Evolutionary conservation across 805 yeast species (phyloP), one percentile per base, ranked within the genome.

Genomic region (Teunomyces barrocoloradensis): DNA sequence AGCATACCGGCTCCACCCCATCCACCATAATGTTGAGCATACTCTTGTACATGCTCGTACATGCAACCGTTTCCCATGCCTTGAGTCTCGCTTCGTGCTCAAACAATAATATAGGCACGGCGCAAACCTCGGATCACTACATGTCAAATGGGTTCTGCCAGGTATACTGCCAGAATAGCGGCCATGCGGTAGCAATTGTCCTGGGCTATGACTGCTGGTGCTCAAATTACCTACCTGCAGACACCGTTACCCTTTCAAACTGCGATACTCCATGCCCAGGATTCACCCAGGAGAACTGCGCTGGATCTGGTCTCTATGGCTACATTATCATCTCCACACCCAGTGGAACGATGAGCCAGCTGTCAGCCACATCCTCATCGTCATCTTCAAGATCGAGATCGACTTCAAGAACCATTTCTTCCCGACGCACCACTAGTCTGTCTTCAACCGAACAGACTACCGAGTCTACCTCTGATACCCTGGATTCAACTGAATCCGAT

Each of bases 161-260:
- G 2, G 69, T 65, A 39, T 60, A 66, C 17, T 84, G 89, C 57
- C 13, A 46, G 1, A 52, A 47, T 6, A 45, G 52, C n/a, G 78
- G 77, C 6, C 75, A 67, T 51, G 71, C 79, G 7, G 80, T 73
- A 48, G 89, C 81, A 13, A 73, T 84, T 35, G 63, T 83, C 32
- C 81, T 70, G 53, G 72, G 69, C n/a, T 51, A 64, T 33, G 33
- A 66, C 40, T 84, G 89, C 60, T 84, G 85, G 84, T 84, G 89
- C 58, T 73, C 87, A 5, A 73, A 82, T 55, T 51, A 56, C 6
- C 61, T 74, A 17, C 88, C 89, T 0, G 68, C 57, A 1, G 53
- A 59, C 13, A 69, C 82, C 0, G 68, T 67, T 0, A 51, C 56
- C 25, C 34, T 68, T 9, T 46, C 58, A n/a, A 51, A 65, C 25